Evolutionary conservation across 148 eudicot species (phyloP), one percentile per base, ranked within the genome.

Genomic region (Spergularia marina): DNA sequence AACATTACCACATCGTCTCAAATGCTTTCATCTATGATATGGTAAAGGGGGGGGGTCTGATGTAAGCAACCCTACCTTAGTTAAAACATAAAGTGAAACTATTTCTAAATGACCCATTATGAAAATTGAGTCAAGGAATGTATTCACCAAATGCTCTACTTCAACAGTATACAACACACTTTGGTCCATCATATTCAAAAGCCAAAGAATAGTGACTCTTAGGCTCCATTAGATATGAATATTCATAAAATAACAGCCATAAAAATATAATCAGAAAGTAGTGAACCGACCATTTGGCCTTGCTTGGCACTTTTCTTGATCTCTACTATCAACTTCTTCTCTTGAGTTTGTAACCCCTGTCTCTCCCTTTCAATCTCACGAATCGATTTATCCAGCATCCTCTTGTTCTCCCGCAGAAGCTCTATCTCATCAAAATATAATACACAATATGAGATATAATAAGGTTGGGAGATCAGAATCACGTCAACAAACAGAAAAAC

Each of bases 251-350:
- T 21, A 16, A 8, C 10, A 53, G 15, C 34, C 5, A 55, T 16
- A n/a, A 12, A 69, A 51, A 67, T 4, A 78, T 23, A 10, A 15
- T 15, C 13, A 60, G 51, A 10, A 53, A 66, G 49, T 44, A 59
- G 21, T n/a, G 14, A 63, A 70, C 87, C 66, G 84, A 95, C 98
- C 98, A 95, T 95, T 84, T 95, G 98, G 41, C 98, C 98, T 87
- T 95, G 98, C 86, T 95, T 95, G 78, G 98, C 98, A 76, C 89
- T 95, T 81, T 95, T 95, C 86, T 95, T 95, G 75, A 95, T 95
- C 83, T 95, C 98, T 0, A 62, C 88, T 71, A 95, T 95, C 53
- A 95, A 73, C 76, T 95, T 95, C 87, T 95, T 95, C 87, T 95
- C 98, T 75, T 95, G 98, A 44, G 97, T 83, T 81, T 95, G 98